Base-by-base conservation (phyloP, 2,329 filamentous ascomycete genomes). In the Moelleriella libera region DNA sequence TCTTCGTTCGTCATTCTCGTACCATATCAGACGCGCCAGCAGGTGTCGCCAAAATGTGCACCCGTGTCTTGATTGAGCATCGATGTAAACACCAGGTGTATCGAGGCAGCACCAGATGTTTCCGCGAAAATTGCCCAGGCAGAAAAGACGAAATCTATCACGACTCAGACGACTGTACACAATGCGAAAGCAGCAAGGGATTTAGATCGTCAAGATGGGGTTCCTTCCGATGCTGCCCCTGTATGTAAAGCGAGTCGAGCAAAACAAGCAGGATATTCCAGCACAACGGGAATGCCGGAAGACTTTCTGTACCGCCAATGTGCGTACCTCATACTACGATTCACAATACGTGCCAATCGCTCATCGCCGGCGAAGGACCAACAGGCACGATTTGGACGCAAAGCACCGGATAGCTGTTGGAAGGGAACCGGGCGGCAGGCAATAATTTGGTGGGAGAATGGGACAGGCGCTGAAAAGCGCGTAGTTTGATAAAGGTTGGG, bases 171-270 rank as follows among this genome's bases (percentile, higher is more conserved):
- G 53, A 61, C 37, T 67, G 64, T 48, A 53, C 60, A 40, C 59
- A 61, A 44, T 67, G 64, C 49, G 63, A 65, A 43, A 55, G 53
- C 45, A 54, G 51, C n/a, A 53, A 53, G 37, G 48, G 54, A 41
- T 55, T 60, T 46, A 55, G 53, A 42, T 67, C 64, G 6, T 58
- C 62, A 5, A 55, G 63, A 47, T 67, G 64, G 64, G 66, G 64
- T 47, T 60, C 59, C 3, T 58, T 62, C 12, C 63, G 62, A 45
- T 64, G 62, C 54, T 61, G 58, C 47, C 54, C 50, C 47, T 51
- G 59, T 46, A 60, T 60, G 57, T 60, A 49, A 49, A 28, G 8
- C 34, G 40, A 10, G 21, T 42, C n/a, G 7, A 21, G 21, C 21
- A 42, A 42, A 42, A 8, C 10, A 12, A 8, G 7, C 10, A 42